Conservation (phyloP, 148 eudicot genomes). For the Cornus suecica region DNA sequence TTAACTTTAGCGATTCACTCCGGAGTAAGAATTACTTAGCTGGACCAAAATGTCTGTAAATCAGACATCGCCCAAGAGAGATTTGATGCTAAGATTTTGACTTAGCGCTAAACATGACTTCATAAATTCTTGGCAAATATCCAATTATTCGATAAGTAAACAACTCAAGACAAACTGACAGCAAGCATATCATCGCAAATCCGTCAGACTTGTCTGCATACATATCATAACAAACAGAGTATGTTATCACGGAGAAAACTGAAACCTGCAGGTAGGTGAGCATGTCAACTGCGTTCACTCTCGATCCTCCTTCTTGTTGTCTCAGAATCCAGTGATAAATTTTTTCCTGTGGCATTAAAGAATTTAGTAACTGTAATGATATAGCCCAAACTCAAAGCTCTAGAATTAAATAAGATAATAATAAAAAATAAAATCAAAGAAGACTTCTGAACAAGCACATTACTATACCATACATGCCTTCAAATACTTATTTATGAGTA, state of each 20-base stretch:
- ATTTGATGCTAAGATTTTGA: not conserved
- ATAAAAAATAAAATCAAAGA: not conserved
- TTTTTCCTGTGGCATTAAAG: conserved; percentile 64
- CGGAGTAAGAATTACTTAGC: not conserved
- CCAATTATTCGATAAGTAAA: no score
- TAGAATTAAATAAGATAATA: no score
- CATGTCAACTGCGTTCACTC: conserved; percentile 66
- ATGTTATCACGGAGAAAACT: not conserved
- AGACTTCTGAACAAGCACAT: no score
- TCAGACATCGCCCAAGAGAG: not conserved
- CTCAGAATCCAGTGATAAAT: conserved; percentile 80
- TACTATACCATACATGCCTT: no score
- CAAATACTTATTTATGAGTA: no score
- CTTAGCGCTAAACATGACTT: not conserved
- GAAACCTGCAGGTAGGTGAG: conserved; percentile 64
- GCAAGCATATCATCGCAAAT: not conserved
- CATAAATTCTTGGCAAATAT: not conserved
- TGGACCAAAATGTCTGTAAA: not conserved
- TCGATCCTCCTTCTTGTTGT: conserved; percentile 75
- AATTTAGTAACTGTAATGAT: not conserved
- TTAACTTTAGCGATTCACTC: no score
- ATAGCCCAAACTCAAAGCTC: not conserved
- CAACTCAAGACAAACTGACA: not conserved
- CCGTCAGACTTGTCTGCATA: not conserved
- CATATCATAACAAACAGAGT: not conserved